A percentile compares a stretch with the other conserved stretches of the same genome.
phyloP scores from a whole-genome alignment of 495 filamentous ascomycete species.

The Hypoxylon rickii region DNA sequence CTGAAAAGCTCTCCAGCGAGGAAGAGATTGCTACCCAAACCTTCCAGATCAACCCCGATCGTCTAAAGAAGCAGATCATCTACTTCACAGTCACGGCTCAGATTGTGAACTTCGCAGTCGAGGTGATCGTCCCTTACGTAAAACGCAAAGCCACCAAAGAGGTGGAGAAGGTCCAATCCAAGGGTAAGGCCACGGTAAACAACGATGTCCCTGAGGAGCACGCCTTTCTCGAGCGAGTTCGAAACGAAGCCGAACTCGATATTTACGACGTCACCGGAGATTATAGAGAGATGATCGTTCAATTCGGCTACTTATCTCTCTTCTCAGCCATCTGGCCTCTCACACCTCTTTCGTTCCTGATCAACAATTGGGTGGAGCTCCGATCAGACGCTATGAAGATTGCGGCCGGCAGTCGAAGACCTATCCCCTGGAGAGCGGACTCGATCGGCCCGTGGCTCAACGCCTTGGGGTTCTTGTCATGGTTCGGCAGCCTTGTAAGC shows the following conservation, averaged over 20 bases:
- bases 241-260: slow-evolving; percentile 83
- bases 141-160: slow-evolving; percentile 76
- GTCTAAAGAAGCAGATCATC: slow-evolving; percentile 89
- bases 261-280: slow-evolving; percentile 88
- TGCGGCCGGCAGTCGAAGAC: slow-evolving; percentile 83
- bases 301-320: slow-evolving; percentile 91
- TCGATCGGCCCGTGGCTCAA: slow-evolving; percentile 96
- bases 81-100: slow-evolving; percentile 98
- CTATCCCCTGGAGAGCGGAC: slow-evolving; percentile 84
- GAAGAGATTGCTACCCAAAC: slow-evolving; percentile 66
- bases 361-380: slow-evolving; percentile 97
- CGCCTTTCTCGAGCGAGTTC: slow-evolving; percentile 76
- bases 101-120: slow-evolving; percentile 83
- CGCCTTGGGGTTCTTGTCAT: slow-evolving; percentile 82
- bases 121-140: slow-evolving; percentile 82
- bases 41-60: slow-evolving; percentile 83
- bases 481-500: slow-evolving; percentile 86
- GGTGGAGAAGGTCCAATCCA: slow-evolving; percentile 71
- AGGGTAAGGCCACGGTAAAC: slow-evolving; percentile 46
- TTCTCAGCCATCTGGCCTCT: slow-evolving; percentile 95
- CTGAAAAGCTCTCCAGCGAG: slow-evolving; percentile 74
- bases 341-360: slow-evolving; percentile 81
- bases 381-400: slow-evolving; percentile 95
- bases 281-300: slow-evolving; percentile 92
- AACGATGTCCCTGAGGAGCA: slow-evolving; percentile 73